Evolutionary conservation across 805 yeast species (phyloP).

Genomic region (Cyberlindnera mississippiensis): DNA sequence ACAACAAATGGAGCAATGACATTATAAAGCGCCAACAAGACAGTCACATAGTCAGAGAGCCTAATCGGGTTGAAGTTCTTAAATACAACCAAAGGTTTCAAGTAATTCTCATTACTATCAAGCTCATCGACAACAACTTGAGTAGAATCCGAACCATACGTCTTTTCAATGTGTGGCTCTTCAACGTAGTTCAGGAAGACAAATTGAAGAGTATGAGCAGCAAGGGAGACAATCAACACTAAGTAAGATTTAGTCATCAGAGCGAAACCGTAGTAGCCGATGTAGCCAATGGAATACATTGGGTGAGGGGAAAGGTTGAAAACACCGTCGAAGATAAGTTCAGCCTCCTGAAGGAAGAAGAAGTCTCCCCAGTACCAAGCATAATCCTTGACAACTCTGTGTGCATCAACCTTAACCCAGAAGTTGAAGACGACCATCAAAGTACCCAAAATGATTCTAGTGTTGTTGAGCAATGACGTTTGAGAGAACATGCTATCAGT

Average conservation of each 20-base stretch:
- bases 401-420: conserved; percentile 87
- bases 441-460: conserved; percentile 57
- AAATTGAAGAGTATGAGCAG: conserved; percentile 78
- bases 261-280: conserved; percentile 84
- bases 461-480: conserved; percentile 38
- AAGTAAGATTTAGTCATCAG: conserved; percentile 70
- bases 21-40: conserved; percentile 38
- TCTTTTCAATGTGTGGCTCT: conserved; percentile 83
- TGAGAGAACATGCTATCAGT: conserved; percentile 38
- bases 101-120: conserved; percentile 36
- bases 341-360: conserved; percentile 70
- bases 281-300: conserved; percentile 86
- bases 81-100: conserved; percentile 56
- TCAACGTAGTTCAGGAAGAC: conserved; percentile 70
- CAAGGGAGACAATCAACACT: conserved; percentile 61
- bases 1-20: conserved; percentile 39
- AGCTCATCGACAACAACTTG: conserved; percentile 33
- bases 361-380: conserved; percentile 98
- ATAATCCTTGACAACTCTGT: conserved; percentile 80
- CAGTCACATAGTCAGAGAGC: conserved; percentile 55
- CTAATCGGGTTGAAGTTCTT: conserved; percentile 61
- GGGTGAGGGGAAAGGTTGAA: conserved; percentile 91
- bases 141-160: conserved; percentile 48
- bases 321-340: conserved; percentile 80
- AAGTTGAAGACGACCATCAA: conserved; percentile 64